Evolutionary conservation across 768 basidiomycete species (phyloP).

Genomic region (Amanita polypyramis): DNA sequence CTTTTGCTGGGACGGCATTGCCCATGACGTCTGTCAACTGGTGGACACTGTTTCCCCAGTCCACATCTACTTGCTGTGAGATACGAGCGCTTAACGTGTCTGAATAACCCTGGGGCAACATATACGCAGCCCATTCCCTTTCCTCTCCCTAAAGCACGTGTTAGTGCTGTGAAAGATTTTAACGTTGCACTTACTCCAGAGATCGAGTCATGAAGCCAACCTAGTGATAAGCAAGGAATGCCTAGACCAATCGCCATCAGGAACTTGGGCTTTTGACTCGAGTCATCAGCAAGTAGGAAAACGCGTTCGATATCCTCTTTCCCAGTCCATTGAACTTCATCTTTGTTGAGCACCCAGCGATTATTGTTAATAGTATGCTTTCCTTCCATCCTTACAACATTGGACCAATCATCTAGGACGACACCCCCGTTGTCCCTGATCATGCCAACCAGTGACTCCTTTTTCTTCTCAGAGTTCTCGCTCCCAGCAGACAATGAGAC

Average conservation of each 20-base stretch:
- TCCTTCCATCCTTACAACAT: conserved; percentile 47
- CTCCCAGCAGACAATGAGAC: conserved; percentile 38
- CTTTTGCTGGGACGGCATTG: conserved; percentile 44
- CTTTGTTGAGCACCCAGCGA: conserved; percentile 40
- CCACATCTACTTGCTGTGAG: conserved; percentile 36
- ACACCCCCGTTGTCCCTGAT: conserved; percentile 44
- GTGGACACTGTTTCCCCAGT: conserved; percentile 39
- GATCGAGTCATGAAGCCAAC: conserved; percentile 40
- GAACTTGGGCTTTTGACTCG: conserved; percentile 68
- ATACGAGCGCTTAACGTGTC: conserved; percentile 21
- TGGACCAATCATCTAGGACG: conserved; percentile 54
- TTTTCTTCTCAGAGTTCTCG: conserved; percentile 27
- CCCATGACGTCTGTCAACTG: conserved; percentile 50
- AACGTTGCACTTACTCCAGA: conserved; percentile 17
- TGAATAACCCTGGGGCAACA: conserved; percentile 52
- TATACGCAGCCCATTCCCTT: conserved; percentile 52
- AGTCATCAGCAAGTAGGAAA: conserved; percentile 59
- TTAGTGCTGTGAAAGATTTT: neutral
- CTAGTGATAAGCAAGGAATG: conserved; percentile 63
- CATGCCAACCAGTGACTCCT: conserved; percentile 27
- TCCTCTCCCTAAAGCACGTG: conserved; percentile 20
- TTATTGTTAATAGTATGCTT: conserved; percentile 29
- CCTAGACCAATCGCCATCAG: conserved; percentile 77
- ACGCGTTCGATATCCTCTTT: conserved; percentile 37
- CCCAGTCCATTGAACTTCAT: conserved; percentile 37